These are phyloP conservation scores for Verticillium longisporum DNA, from an alignment of 2,329 filamentous ascomycete species.

Conservation along the genomic window DNA sequence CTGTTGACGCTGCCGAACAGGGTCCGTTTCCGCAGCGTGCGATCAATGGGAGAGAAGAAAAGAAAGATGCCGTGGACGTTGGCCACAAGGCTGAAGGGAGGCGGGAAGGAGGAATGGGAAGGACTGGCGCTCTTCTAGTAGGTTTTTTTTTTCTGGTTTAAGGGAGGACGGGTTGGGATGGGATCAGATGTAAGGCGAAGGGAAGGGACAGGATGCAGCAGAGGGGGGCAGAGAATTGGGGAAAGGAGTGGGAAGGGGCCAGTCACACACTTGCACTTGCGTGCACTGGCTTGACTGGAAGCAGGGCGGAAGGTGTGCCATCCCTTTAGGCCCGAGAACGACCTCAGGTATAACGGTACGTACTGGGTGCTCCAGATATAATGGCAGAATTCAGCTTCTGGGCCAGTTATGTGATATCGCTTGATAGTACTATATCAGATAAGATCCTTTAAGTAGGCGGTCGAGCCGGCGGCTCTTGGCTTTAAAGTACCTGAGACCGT, in stretches of 20 bases:
- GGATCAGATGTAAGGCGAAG: not conserved
- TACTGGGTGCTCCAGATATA: too few relatives aligned
- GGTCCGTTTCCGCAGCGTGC: not conserved
- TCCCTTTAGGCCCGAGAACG: too few relatives aligned
- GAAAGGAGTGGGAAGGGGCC: not conserved
- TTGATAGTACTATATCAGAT: too few relatives aligned
- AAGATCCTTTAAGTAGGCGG: too few relatives aligned
- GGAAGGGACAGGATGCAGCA: not conserved
- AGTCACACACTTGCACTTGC: not conserved
- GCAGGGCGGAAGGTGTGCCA: not conserved
- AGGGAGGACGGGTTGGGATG: not conserved
- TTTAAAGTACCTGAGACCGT: too few relatives aligned
- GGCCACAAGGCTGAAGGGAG: not conserved
- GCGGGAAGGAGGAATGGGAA: not conserved
- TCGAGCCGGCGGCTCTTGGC: too few relatives aligned
- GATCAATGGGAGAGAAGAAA: not conserved
- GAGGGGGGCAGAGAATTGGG: not conserved
- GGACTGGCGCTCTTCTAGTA: not conserved
- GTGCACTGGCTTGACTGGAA: not conserved
- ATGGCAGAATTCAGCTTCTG: too few relatives aligned
- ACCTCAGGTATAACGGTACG: too few relatives aligned
- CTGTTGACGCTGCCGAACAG: not conserved
- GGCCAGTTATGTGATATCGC: too few relatives aligned
- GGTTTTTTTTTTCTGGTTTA: not conserved
- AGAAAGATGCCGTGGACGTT: not conserved